Percentiles rank a stretch among this genome's conserved stretches.
Conservation (phyloP, 2,329 filamentous ascomycete species). For the Acephala macrosclerotiorum region DNA sequence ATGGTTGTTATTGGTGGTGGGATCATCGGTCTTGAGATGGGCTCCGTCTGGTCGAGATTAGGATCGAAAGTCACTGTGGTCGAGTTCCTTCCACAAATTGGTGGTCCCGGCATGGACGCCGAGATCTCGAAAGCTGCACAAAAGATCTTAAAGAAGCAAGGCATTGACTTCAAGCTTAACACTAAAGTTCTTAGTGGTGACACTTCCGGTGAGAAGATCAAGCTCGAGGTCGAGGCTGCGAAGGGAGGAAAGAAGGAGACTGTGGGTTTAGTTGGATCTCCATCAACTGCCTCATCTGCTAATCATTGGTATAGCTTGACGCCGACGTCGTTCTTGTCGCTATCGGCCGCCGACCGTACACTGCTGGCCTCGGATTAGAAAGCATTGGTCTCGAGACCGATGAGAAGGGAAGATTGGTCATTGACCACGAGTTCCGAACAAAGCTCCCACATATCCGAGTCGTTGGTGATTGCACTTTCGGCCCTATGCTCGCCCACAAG, state of each 20-base stretch:
- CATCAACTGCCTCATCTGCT: conserved; percentile 17
- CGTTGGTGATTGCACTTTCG: conserved; percentile 95
- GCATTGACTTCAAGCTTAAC: conserved; percentile 96
- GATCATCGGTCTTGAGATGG: conserved; percentile 99
- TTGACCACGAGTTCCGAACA: conserved; percentile 98
- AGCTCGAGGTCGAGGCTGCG: conserved; percentile 86
- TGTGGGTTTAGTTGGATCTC: conserved; percentile 57
- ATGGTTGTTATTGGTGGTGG: conserved; percentile 98
- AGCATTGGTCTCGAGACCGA: conserved; percentile 92
- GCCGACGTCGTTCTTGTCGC: conserved; percentile 96
- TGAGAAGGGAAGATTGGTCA: conserved; percentile 92
- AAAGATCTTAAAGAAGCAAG: conserved; percentile 95
- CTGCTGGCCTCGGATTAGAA: conserved; percentile 87
- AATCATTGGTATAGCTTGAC: conserved; percentile 69
- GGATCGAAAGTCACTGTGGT: conserved; percentile 96
- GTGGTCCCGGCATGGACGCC: conserved; percentile 94
- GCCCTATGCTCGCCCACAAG: conserved; percentile 99
- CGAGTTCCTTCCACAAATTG: conserved; percentile 95
- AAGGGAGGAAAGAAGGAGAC: conserved; percentile 97
- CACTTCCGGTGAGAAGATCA: conserved; percentile 76
- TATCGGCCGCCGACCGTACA: conserved; percentile 96
- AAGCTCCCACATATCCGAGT: conserved; percentile 97
- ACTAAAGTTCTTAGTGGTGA: conserved; percentile 94
- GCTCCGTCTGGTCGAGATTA: conserved; percentile 93
- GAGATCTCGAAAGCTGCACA: conserved; percentile 92